Base-by-base conservation (phyloP, 1,284 basidiomycete genomes). In the Apiotrichum brassicae region DNA sequence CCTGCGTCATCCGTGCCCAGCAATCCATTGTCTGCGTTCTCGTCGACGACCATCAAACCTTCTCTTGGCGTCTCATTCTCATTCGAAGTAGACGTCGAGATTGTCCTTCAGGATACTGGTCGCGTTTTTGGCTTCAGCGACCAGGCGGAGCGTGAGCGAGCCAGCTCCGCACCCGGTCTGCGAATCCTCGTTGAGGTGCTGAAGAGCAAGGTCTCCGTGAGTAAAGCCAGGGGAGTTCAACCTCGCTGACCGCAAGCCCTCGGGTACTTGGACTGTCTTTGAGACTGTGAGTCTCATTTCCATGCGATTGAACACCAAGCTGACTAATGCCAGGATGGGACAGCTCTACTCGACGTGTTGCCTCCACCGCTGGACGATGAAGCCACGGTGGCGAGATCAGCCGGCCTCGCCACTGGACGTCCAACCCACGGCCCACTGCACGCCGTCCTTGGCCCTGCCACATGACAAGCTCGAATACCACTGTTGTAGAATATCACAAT, bases 141-240 rank as follows among this genome's bases (percentile, higher is more conserved):
- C 43, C 61, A 62, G 38, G 59, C 56, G 9, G 70, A 73, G 53
- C 46, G 66, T 24, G 61, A 68, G 32, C 52, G 70, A 19, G 57
- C 53, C 8, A 43, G 54, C 26, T 55, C 40, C 14, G 51, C 43
- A 25, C 61, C 60, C 1, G 69, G 66, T 3, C 41, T 67, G 46
- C 64, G 71, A 35, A 58, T 54, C 2, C 54, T 71, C 6, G 65
- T 68, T 4, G 71, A 73, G 50, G 70, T 72, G 2, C 48, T 71
- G 25, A 68, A 71, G 59, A 70, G 67, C 47, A 34, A 62, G 16
- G 55, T 66, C 0, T 63, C 64, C 24, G 71, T 71, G 52, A 60
- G 68, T 20, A 22, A 8, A 6, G 2, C 34, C 13, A 3, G 16
- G 30, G 20, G 33, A 34, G 7, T 34, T 16, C 9, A 11, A 14